Percentiles rank a stretch among this genome's conserved stretches.
Evolutionary conservation across 148 eudicot species (phyloP).

Genomic region (Nyssa sinensis): DNA sequence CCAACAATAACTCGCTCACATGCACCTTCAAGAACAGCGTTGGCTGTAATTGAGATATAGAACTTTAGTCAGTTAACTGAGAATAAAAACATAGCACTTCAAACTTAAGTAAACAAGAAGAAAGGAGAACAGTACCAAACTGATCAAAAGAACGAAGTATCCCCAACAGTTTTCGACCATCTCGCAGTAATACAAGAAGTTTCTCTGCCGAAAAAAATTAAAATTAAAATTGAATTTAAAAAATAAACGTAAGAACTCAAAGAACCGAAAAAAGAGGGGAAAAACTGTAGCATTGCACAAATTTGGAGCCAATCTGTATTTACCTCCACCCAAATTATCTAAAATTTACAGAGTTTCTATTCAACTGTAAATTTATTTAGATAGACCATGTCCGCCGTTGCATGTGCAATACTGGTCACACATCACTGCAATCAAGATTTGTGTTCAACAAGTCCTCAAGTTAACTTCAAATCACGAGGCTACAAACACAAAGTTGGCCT

Average conservation of each 20-base stretch:
- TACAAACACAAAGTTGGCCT: too few relatives aligned
- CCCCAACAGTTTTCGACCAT: conserved; percentile 86
- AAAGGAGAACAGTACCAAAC: conserved; percentile 55
- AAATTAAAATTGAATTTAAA: not conserved
- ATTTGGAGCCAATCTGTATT: not conserved
- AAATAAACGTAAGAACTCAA: not conserved
- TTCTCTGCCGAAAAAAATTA: conserved; percentile 58
- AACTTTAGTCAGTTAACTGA: conserved; percentile 15
- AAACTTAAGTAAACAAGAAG: not conserved
- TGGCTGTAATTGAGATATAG: conserved; percentile 48
- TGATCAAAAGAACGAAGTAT: conserved; percentile 92
- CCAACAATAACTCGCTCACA: conserved; percentile 92
- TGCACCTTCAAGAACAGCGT: conserved; percentile 92
- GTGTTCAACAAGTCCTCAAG: too few relatives aligned
- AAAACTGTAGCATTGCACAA: not conserved
- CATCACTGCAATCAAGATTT: too few relatives aligned
- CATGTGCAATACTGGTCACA: too few relatives aligned
- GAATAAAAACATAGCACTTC: not conserved
- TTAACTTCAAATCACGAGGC: too few relatives aligned
- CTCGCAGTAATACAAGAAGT: conserved; percentile 81
- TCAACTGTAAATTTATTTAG: not conserved
- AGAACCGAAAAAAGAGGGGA: not conserved
- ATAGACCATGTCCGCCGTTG: not conserved
- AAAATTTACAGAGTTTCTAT: not conserved
- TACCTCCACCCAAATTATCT: not conserved